Conservation (phyloP, 192 early-diverging fungal species). For the Entomortierella beljakovae region DNA sequence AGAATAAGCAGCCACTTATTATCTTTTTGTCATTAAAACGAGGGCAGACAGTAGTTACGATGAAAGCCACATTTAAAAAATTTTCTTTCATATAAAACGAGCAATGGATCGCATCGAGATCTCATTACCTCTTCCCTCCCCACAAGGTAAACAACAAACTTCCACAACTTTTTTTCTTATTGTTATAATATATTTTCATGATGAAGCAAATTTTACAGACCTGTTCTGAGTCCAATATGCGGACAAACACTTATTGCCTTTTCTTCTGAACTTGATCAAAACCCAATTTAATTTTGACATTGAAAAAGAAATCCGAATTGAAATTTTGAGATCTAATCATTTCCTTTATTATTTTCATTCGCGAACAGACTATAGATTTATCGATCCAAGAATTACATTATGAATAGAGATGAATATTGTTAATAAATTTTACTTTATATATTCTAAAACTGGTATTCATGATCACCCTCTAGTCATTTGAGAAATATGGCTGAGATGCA, state of each 20-base stretch:
- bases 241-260: constrained; percentile 53
- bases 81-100: constrained; percentile 11
- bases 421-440: no score
- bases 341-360: background rate
- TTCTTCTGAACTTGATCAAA: constrained; percentile 3
- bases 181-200: constrained; percentile 9
- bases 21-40: no score
- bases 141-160: constrained; percentile 22
- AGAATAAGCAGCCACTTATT: no score
- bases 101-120: background rate
- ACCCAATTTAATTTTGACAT: background rate
- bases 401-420: no score
- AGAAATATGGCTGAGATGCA: constrained; percentile 32
- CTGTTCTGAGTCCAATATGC: constrained; percentile 48
- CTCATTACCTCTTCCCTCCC: background rate
- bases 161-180: background rate
- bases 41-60: no score
- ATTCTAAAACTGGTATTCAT: no score
- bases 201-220: constrained; percentile 57
- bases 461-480: no score
- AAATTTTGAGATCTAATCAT: background rate
- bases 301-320: no score
- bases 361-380: no score
- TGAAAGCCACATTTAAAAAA: constrained; percentile 5
- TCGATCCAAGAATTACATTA: no score